Percentiles rank a stretch among this genome's conserved stretches.
Conservation (phyloP, 1,284 basidiomycete species). For the Melampsora americana region DNA sequence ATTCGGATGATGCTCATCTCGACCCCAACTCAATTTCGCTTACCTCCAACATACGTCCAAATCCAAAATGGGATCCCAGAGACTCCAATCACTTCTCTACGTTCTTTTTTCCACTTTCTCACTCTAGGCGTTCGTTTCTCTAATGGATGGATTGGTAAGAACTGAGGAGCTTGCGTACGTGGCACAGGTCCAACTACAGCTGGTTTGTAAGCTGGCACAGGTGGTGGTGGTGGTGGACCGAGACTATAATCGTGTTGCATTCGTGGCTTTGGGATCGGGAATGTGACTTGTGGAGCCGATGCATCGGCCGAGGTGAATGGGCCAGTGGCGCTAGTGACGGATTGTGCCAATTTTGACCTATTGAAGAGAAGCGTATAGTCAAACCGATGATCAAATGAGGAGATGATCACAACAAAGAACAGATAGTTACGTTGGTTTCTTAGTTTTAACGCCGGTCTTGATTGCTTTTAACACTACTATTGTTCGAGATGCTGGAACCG, state of each 20-base stretch:
- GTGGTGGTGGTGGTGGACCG: conserved; percentile 39
- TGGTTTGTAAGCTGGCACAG: conserved; percentile 38
- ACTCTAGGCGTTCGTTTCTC: conserved; percentile 36
- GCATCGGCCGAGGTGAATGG: neutral
- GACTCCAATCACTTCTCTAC: conserved; percentile 23
- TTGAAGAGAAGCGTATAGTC: neutral
- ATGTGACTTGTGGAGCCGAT: neutral
- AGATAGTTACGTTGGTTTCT: neutral
- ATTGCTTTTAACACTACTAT: too few relatives aligned
- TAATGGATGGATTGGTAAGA: conserved; percentile 31
- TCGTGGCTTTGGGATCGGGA: conserved; percentile 23
- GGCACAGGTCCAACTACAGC: conserved; percentile 24
- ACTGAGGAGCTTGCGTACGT: conserved; percentile 12
- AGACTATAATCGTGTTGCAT: conserved; percentile 22
- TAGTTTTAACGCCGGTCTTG: neutral
- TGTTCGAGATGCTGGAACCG: too few relatives aligned
- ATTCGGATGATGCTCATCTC: neutral
- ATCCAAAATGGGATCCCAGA: conserved; percentile 39
- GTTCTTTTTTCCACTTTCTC: conserved; percentile 34
- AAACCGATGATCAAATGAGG: neutral
- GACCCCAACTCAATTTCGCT: neutral
- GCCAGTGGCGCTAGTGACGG: conserved; percentile 5
- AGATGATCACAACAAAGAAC: neutral
- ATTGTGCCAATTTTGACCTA: conserved; percentile 23
- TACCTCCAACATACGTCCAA: conserved; percentile 43